Evolutionary conservation across 2,329 filamentous ascomycete species (phyloP).

Genomic region (Ophiognomonia clavigignenti-juglandacearum): DNA sequence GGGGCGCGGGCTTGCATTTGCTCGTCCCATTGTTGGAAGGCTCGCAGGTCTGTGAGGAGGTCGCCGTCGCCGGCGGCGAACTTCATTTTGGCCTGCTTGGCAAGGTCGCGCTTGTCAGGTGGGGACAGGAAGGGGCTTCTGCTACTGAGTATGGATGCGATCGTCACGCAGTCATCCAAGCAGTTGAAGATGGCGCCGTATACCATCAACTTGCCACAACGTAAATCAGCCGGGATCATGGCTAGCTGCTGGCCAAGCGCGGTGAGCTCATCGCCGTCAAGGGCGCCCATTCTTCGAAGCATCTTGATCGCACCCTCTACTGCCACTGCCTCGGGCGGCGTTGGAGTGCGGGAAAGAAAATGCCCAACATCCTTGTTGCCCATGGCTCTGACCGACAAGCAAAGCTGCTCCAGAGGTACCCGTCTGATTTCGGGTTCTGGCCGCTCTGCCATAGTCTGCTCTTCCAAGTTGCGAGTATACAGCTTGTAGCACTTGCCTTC

Average conservation of each 20-base stretch:
- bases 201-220: slow-evolving; percentile 91
- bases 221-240: slow-evolving; percentile 88
- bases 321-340: slow-evolving; percentile 78
- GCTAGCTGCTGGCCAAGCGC: slow-evolving; percentile 90
- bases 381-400: slow-evolving; percentile 92
- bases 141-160: slow-evolving; percentile 87
- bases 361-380: slow-evolving; percentile 74
- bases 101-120: slow-evolving; percentile 74
- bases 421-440: slow-evolving; percentile 92
- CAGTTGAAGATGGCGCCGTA: slow-evolving; percentile 93
- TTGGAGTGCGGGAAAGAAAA: slow-evolving; percentile 83
- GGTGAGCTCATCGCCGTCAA: slow-evolving; percentile 82
- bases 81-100: slow-evolving; percentile 66
- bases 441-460: slow-evolving; percentile 74
- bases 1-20: slow-evolving; percentile 53
- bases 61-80: slow-evolving; percentile 82
- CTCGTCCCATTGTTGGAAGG: slow-evolving; percentile 78
- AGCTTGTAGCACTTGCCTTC: slow-evolving; percentile 93
- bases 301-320: slow-evolving; percentile 80
- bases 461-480: slow-evolving; percentile 80
- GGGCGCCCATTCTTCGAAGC: slow-evolving; percentile 78
- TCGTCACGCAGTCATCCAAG: slow-evolving; percentile 80
- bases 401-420: slow-evolving; percentile 90
- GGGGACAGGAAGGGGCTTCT: slow-evolving; percentile 84
- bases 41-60: slow-evolving; percentile 78